Evolutionary conservation across 495 filamentous ascomycete genomes (phyloP), one percentile per base, ranked within the genome.

Genomic region (Hypoxylon lienhwacheense): DNA sequence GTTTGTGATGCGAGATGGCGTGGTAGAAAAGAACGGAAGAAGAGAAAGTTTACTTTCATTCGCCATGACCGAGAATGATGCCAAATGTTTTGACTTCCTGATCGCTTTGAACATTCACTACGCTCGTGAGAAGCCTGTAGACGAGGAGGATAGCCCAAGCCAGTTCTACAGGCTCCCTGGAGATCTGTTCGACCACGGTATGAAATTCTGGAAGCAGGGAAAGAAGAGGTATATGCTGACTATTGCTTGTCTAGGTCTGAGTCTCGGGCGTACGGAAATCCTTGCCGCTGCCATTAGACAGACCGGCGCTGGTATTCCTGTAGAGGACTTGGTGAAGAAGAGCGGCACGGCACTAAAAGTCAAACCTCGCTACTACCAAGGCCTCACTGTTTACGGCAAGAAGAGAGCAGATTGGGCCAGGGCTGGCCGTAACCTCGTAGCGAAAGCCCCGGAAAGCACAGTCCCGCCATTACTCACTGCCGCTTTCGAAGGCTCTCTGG

Each of bases 331-430:
- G 11, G 79, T 84, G 7, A 73, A 81, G 46, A 72, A 78, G 6
- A 81, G 73, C 20, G 85, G 85, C 0, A 63, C 82, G 2, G 75
- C 81, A 58, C 55, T 81, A 35, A 67, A 75, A 39, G 76, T 81
- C 47, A 85, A 85, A 62, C 80, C 84, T 2, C 73, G 72, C 10
- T 87, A 81, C 63, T 90, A 91, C 56, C 85, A 85, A 56, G 87
- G 87, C 0, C 64, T 90, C 36, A 85, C 77, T 6, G 81, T 91
- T 7, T 82, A 85, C 55, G 87, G 87, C 1, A 81, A 81, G 65
- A 90, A 89, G 75, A 78, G 83, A 40, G 71, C 74, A 12, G 75
- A 77, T 39, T 78, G 85, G 85, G 84, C 84, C 0, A 68, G 67
- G 12, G 77, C 77, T n/a, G 78, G 78, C 11, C 71, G 79, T 4